Evolutionary conservation across 805 yeast genomes (phyloP).

Genomic region (Candida succiphila): DNA sequence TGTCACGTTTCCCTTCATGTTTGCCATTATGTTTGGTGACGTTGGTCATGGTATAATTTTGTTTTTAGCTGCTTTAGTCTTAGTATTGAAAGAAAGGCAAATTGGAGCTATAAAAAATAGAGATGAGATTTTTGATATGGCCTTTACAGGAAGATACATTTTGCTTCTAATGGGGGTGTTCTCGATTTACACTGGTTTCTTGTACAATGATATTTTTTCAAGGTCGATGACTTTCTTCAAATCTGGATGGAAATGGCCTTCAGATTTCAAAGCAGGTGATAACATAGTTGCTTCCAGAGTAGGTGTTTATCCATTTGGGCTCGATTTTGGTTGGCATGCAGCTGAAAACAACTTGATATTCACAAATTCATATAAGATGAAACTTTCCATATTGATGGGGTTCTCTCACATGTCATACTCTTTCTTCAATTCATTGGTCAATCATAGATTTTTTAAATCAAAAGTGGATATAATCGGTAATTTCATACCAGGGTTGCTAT

Average conservation of each 20-base stretch:
- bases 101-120: conserved; percentile 43
- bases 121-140: conserved; percentile 74
- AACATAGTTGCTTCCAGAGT: conserved; percentile 35
- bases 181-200: conserved; percentile 65
- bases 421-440: conserved; percentile 55
- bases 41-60: conserved; percentile 68
- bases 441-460: conserved; percentile 46
- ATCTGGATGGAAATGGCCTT: conserved; percentile 66
- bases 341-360: conserved; percentile 61
- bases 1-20: conserved; percentile 73
- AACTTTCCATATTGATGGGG: conserved; percentile 66
- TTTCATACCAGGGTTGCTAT: conserved; percentile 62
- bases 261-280: conserved; percentile 38
- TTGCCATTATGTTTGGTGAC: conserved; percentile 80
- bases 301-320: conserved; percentile 51
- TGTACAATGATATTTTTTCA: conserved; percentile 66
- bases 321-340: conserved; percentile 77
- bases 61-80: conserved; percentile 39
- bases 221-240: conserved; percentile 57
- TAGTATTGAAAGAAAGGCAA: conserved; percentile 45
- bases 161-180: conserved; percentile 61
- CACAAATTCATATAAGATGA: conserved; percentile 71
- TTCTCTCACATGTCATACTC: conserved; percentile 69
- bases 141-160: conserved; percentile 61
- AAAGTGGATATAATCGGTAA: conserved; percentile 61